Conservation (phyloP, 768 basidiomycete genomes). For the Naganishia randhawae region DNA sequence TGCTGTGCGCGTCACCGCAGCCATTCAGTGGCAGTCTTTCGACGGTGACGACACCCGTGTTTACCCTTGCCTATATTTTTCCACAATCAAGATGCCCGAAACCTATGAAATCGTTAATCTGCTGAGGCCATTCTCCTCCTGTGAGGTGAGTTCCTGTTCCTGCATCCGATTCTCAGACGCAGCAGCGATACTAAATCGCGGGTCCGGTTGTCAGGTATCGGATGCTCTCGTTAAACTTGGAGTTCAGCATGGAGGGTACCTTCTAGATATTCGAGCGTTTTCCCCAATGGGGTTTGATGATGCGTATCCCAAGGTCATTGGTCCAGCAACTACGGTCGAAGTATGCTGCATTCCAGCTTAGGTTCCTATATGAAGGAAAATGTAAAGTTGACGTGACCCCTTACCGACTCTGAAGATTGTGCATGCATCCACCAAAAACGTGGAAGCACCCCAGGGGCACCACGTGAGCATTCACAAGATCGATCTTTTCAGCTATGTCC, state of each 20-base stretch:
- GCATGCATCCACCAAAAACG: not conserved
- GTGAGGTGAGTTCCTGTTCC: not conserved
- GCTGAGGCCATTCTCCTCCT: slow-evolving; percentile 1
- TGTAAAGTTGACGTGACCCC: not conserved
- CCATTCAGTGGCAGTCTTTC: too few relatives aligned
- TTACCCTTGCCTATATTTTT: too few relatives aligned
- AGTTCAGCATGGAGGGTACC: not conserved
- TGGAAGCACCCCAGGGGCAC: not conserved
- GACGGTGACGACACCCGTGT: too few relatives aligned
- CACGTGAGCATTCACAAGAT: not conserved
- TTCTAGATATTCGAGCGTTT: slow-evolving; percentile 11
- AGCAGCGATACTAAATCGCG: not conserved
- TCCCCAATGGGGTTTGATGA: not conserved
- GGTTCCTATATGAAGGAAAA: too few relatives aligned
- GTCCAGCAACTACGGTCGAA: slow-evolving; percentile 18
- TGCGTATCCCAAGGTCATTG: not conserved
- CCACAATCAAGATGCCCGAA: not conserved
- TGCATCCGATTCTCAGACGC: not conserved
- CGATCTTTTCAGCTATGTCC: not conserved
- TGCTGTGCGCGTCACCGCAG: too few relatives aligned
- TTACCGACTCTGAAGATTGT: not conserved
- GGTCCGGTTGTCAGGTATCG: slow-evolving; percentile 1
- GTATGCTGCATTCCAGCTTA: not conserved
- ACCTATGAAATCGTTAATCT: not conserved
- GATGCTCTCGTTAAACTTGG: slow-evolving; percentile 20